Base-by-base conservation (phyloP, 768 basidiomycete species). In the Russula olivacea region DNA sequence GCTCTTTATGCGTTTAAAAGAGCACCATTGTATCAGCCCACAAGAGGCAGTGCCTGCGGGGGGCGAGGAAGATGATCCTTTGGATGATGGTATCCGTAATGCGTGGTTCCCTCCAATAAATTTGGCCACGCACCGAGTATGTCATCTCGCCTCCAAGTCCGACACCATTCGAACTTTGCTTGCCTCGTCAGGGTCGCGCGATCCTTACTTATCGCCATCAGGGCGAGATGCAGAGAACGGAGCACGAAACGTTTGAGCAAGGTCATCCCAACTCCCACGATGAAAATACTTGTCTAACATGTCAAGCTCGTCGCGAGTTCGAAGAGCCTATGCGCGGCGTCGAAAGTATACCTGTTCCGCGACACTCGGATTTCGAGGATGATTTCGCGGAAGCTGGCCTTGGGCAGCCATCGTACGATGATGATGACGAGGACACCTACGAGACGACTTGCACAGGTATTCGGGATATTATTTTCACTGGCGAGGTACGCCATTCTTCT, bases 401-500 rank as follows among this genome's bases (percentile, higher is more conserved):
- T 58, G 28, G 52, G 58, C 61, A 32, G 28, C 62, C 62, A 1
- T 73, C 72, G 7, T 71, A 74, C 28, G 71, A 66, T 1, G 72
- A 66, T 1, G 70, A 71, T 2, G 72, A 75, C 0, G 69, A 51
- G 59, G 61, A 68, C 21, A 61, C 30, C 15, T 65, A 63, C 23
- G 68, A 69, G 12, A 60, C 62, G 64, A 58, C 61, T 23, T 89
- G 88, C 58, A 70, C 75, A 36, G 86, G 87, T 1, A 77, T 87
- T 5, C 73, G 73, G 59, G 87, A 89, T 66, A 80, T 85, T 51
- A 75, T 87, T 34, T 71, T 89, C 65, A 81, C 80, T 14, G 87
- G 87, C 58, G 78, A 80, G 73, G 84, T 85, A 61, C 63, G 75
- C 70, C 32, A 28, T 55, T 30, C 9, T 38, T 40, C 21, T 34